Evolutionary conservation across 345 rosid genomes (phyloP).

Genomic region (Citrus maxima): DNA sequence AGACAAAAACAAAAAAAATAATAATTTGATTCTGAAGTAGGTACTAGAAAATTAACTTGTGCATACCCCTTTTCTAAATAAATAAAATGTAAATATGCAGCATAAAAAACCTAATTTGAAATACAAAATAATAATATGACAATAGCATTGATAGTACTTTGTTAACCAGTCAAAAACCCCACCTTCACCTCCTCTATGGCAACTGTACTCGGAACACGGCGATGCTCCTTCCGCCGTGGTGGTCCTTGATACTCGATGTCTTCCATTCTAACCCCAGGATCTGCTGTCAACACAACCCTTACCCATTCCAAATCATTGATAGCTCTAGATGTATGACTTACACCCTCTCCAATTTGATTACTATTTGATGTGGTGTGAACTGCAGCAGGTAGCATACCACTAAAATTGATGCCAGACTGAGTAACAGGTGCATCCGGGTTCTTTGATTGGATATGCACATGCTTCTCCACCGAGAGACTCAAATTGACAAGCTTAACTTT

Average conservation of each 20-base stretch:
- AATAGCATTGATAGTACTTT: background rate
- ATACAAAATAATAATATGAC: background rate
- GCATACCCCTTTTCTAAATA: background rate
- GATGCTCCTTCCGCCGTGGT: constrained; percentile 84
- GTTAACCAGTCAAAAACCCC: constrained; percentile 14
- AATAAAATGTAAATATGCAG: background rate
- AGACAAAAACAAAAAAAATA: background rate
- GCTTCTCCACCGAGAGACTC: constrained; percentile 61
- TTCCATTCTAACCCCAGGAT: constrained; percentile 71
- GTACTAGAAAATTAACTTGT: background rate
- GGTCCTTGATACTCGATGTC: constrained; percentile 61
- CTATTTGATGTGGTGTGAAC: constrained; percentile 7
- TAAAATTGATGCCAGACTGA: constrained; percentile 12
- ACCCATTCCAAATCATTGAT: constrained; percentile 82
- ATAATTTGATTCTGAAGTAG: background rate
- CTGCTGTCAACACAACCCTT: constrained; percentile 84
- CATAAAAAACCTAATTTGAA: background rate
- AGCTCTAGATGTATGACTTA: constrained; percentile 22
- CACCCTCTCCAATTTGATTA: constrained; percentile 25
- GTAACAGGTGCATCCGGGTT: constrained; percentile 18
- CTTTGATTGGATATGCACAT: constrained; percentile 22
- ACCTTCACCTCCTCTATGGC: constrained; percentile 99
- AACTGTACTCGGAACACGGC: constrained; percentile 99
- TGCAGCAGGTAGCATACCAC: constrained; percentile 18
- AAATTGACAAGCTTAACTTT: constrained; percentile 72